A percentile compares a stretch with the other conserved stretches of the same genome.
These are phyloP conservation scores for Perkinsus chesapeaki DNA, from an alignment of 169 alveolate species.

Conservation along the genomic window DNA sequence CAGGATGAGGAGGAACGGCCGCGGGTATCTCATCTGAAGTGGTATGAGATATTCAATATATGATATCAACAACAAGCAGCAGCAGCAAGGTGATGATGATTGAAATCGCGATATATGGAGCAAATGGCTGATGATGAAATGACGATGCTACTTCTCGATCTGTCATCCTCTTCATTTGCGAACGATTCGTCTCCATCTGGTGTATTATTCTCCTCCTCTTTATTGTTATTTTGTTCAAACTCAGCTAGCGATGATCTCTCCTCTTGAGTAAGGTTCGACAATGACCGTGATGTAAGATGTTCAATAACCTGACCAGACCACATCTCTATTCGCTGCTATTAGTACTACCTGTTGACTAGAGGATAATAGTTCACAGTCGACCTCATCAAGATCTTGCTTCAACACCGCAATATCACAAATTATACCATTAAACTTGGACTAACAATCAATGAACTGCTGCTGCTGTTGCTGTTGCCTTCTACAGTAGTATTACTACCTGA, in stretches of 20 bases:
- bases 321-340: not conserved
- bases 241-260: not conserved
- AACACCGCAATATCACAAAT: not conserved
- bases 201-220: not conserved
- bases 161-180: too few relatives aligned
- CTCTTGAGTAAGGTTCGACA: not conserved
- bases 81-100: too few relatives aligned
- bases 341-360: not conserved
- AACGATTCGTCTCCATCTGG: too few relatives aligned
- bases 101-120: too few relatives aligned
- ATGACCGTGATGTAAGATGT: not conserved
- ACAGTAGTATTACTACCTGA: not conserved
- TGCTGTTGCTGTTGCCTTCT: not conserved
- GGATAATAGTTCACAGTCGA: not conserved
- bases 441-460: not conserved
- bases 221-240: not conserved
- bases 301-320: not conserved
- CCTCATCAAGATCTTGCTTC: not conserved
- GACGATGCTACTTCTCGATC: too few relatives aligned
- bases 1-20: too few relatives aligned
- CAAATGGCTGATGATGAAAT: too few relatives aligned
- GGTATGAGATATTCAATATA: too few relatives aligned
- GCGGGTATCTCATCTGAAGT: too few relatives aligned
- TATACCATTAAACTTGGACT: not conserved
- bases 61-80: too few relatives aligned